Percentiles rank a stretch among this genome's conserved stretches.
These are phyloP conservation scores for Symbiodinium pilosum DNA, from an alignment of 73 alveolate species.

Conservation along the genomic window DNA sequence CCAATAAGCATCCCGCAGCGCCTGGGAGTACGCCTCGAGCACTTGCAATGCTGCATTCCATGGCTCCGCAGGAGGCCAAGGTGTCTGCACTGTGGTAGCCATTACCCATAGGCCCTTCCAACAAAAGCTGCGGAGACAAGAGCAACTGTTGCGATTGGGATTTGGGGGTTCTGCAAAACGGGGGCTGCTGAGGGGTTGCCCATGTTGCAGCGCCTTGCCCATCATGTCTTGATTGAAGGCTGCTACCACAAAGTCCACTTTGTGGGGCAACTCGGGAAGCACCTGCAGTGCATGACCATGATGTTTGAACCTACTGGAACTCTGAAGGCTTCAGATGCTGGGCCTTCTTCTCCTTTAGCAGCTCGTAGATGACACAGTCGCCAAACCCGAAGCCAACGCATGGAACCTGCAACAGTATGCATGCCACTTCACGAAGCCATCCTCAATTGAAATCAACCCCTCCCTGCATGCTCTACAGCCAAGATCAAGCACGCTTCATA, in stretches of 20 bases:
- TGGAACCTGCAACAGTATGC: conserved; percentile 86
- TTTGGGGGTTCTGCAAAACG: background rate
- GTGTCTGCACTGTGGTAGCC: background rate
- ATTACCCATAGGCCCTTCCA: background rate
- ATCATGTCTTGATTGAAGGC: conserved; percentile 86
- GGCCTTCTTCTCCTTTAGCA: conserved; percentile 79
- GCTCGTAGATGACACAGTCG: conserved; percentile 92
- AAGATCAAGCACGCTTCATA: too few relatives aligned
- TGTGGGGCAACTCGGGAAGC: conserved; percentile 55
- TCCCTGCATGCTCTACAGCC: too few relatives aligned
- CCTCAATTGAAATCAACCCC: too few relatives aligned
- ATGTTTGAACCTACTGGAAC: background rate
- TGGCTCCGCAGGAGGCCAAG: conserved; percentile 47
- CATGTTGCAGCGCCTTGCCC: conserved; percentile 93
- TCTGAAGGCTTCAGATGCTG: background rate
- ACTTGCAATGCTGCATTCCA: conserved; percentile 54
- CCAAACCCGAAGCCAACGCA: conserved; percentile 94
- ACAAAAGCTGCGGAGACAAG: background rate
- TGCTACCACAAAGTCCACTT: conserved; percentile 90
- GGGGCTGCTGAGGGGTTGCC: too few relatives aligned
- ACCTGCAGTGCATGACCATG: background rate
- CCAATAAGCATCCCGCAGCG: background rate
- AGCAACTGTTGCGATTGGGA: background rate
- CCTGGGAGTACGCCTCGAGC: conserved; percentile 75
- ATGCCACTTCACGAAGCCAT: background rate